Evolutionary conservation across 306 rosid genomes (phyloP).

Genomic region (Heteromeles arbutifolia): DNA sequence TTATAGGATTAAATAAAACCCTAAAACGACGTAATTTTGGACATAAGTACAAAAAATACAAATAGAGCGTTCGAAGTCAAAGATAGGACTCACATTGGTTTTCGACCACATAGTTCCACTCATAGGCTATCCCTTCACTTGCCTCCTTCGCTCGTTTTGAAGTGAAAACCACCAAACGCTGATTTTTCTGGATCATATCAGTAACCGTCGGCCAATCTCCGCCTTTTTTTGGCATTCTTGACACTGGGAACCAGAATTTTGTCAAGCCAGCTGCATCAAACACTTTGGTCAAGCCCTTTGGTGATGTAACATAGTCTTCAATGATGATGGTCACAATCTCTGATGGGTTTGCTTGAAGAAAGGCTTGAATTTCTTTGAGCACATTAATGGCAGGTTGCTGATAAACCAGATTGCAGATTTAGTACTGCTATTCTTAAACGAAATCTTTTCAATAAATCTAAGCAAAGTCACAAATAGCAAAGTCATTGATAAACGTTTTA

Average conservation of each 20-base stretch:
- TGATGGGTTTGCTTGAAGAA: slow-evolving; percentile 68
- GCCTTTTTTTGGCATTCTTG: slow-evolving; percentile 82
- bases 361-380: slow-evolving; percentile 67
- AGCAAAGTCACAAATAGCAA: too few species aligned
- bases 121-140: slow-evolving; percentile 85
- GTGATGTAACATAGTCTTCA: slow-evolving; percentile 87
- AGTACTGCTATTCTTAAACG: neutral
- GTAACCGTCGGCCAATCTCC: slow-evolving; percentile 78
- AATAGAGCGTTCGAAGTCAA: neutral
- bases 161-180: slow-evolving; percentile 83
- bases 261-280: slow-evolving; percentile 84
- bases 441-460: neutral
- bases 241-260: slow-evolving; percentile 85
- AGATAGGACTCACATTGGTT: slow-evolving; percentile 66
- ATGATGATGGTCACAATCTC: slow-evolving; percentile 79
- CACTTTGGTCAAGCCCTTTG: slow-evolving; percentile 78
- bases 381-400: slow-evolving; percentile 86
- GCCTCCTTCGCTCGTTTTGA: slow-evolving; percentile 70
- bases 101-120: slow-evolving; percentile 83
- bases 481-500: too few species aligned
- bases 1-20: too few species aligned
- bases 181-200: slow-evolving; percentile 71
- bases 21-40: neutral
- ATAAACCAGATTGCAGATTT: neutral
- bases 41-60: neutral